phyloP scores from a whole-genome alignment of 345 rosid species.

The Citrus glauca region DNA sequence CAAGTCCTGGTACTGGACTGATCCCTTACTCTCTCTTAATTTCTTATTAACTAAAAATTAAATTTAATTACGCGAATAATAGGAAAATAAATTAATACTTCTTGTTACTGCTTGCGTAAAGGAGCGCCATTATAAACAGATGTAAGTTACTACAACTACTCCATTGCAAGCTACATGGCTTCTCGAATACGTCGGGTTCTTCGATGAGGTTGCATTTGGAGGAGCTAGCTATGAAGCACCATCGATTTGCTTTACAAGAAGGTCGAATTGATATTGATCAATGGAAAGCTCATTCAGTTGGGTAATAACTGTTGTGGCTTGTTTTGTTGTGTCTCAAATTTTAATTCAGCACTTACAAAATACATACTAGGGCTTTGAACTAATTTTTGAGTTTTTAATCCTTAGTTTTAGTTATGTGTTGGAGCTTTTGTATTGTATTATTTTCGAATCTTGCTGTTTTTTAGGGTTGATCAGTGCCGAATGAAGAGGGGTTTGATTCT shows the following conservation, averaged over 20 bases:
- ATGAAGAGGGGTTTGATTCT: constrained; percentile 81
- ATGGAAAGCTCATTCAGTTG: constrained; percentile 74
- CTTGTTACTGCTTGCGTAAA: constrained; percentile 16
- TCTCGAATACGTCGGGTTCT: constrained; percentile 16
- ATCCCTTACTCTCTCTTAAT: not conserved
- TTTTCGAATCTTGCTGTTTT: constrained; percentile 23
- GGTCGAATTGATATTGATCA: constrained; percentile 55
- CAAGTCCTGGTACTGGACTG: constrained; percentile 55
- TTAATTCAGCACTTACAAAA: not conserved
- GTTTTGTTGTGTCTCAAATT: too few relatives aligned
- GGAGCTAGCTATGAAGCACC: constrained; percentile 64
- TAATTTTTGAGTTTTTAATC: not conserved
- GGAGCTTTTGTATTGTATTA: not conserved
- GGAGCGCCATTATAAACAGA: constrained; percentile 51
- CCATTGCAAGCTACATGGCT: constrained; percentile 37
- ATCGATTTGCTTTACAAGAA: constrained; percentile 41
- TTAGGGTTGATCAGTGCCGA: constrained; percentile 75
- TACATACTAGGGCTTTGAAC: not conserved
- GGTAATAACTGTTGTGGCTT: constrained; percentile 27
- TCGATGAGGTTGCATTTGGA: constrained; percentile 39
- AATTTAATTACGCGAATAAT: not conserved
- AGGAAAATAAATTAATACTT: not conserved
- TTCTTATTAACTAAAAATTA: not conserved
- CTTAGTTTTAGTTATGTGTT: not conserved
- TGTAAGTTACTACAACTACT: constrained; percentile 52